phyloP scores from a whole-genome alignment of 768 basidiomycete species.

The Clitopilus passeckerianus region DNA sequence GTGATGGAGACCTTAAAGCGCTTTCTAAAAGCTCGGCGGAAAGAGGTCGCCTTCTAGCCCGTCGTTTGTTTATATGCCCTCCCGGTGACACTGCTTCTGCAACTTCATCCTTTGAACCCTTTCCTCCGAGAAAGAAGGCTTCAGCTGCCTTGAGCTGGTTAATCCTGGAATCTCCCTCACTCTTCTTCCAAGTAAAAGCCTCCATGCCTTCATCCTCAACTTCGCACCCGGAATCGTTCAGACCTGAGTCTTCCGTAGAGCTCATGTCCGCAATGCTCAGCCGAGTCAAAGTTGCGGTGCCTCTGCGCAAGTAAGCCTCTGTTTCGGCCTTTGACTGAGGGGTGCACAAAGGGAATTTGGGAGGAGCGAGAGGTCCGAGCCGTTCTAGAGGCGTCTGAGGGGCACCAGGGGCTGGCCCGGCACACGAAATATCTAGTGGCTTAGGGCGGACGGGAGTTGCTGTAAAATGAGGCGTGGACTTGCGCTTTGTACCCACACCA shows the following conservation, averaged over 20 bases:
- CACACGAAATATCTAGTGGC: constrained; percentile 41
- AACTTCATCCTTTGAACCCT: constrained; percentile 44
- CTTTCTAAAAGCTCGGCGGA: constrained; percentile 62
- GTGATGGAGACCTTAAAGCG: constrained; percentile 38
- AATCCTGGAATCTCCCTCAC: constrained; percentile 11
- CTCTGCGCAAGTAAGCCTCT: constrained; percentile 40
- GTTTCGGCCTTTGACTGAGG: constrained; percentile 54
- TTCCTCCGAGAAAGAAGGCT: constrained; percentile 10
- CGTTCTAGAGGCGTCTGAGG: constrained; percentile 39
- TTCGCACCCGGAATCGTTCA: constrained; percentile 50
- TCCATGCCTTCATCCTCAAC: constrained; percentile 33
- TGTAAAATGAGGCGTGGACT: constrained; percentile 41
- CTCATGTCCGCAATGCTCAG: constrained; percentile 56
- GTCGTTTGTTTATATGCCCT: constrained; percentile 70
- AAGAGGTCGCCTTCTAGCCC: constrained; percentile 68
- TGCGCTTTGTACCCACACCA: constrained; percentile 61
- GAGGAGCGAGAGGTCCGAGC: constrained; percentile 50
- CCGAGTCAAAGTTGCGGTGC: constrained; percentile 62
- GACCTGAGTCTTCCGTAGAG: constrained; percentile 37
- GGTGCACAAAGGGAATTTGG: constrained; percentile 41
- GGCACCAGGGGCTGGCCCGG: constrained; percentile 28
- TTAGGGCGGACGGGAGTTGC: constrained; percentile 54
- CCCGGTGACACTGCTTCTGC: constrained; percentile 71
- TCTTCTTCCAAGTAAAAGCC: constrained; percentile 25
- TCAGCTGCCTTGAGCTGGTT: background rate